Evolutionary conservation across 306 rosid genomes (phyloP).

Genomic region (Dalbergia cochinchinensis): DNA sequence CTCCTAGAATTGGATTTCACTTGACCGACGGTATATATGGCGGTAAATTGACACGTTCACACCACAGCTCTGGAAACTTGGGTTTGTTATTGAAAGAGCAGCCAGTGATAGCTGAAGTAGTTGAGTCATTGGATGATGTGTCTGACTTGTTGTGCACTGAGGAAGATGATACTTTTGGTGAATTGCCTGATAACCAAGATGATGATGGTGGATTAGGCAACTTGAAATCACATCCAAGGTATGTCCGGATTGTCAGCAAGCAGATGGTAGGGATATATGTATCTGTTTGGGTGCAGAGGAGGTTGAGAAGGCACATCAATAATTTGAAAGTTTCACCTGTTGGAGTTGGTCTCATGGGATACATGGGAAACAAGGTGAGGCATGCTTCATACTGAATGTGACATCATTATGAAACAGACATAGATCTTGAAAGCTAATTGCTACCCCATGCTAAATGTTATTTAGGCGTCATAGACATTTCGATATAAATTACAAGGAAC

Average conservation of each 20-base stretch:
- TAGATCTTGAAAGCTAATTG: background rate
- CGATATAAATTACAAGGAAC: background rate
- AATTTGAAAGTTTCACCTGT: slow-evolving; percentile 89
- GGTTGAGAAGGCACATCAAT: slow-evolving; percentile 86
- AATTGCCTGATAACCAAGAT: slow-evolving; percentile 48
- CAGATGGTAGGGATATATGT: slow-evolving; percentile 98
- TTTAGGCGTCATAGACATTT: slow-evolving; percentile 8
- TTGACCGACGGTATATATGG: slow-evolving; percentile 52
- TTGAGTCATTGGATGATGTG: slow-evolving; percentile 63
- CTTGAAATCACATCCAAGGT: slow-evolving; percentile 55
- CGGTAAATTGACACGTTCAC: slow-evolving; percentile 62
- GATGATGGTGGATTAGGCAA: slow-evolving; percentile 26
- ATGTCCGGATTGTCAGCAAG: slow-evolving; percentile 91
- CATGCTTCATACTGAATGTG: slow-evolving; percentile 34
- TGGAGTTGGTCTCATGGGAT: slow-evolving; percentile 98
- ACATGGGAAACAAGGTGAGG: slow-evolving; percentile 98
- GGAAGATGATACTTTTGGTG: slow-evolving; percentile 64
- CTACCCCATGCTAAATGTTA: slow-evolving; percentile 5
- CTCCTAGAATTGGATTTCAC: slow-evolving; percentile 77
- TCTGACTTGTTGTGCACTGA: slow-evolving; percentile 56
- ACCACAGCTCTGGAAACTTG: slow-evolving; percentile 74
- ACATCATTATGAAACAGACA: slow-evolving; percentile 25
- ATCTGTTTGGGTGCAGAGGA: slow-evolving; percentile 92
- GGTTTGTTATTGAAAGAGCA: slow-evolving; percentile 58
- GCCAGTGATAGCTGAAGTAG: slow-evolving; percentile 55